These are phyloP conservation scores for Eucalyptus fibrosa DNA, from an alignment of 345 rosid species.

Conservation along the genomic window DNA sequence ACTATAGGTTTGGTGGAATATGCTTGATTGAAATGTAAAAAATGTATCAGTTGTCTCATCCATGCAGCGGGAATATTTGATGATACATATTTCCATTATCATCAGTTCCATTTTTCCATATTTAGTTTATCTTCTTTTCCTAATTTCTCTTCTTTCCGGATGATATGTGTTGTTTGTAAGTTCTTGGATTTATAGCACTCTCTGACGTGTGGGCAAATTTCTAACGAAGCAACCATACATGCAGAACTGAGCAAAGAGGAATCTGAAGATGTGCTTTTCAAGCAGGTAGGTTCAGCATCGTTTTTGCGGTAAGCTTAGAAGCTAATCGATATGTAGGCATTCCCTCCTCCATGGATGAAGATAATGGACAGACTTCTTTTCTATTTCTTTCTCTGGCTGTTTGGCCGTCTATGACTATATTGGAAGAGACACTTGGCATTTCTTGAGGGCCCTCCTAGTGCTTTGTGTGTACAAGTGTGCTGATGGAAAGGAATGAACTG, in stretches of 20 bases:
- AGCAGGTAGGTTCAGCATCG: slow-evolving; percentile 42
- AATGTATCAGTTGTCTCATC: neutral
- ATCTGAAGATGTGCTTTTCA: slow-evolving; percentile 67
- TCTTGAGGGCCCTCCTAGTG: neutral
- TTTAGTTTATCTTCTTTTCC: neutral
- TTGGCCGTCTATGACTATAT: neutral
- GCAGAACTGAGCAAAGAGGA: slow-evolving; percentile 76
- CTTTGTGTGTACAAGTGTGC: neutral
- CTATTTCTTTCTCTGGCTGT: neutral
- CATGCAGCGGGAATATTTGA: neutral
- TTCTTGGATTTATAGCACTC: neutral
- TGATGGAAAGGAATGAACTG: neutral
- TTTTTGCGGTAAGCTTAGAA: neutral
- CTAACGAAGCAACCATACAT: neutral
- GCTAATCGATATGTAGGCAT: neutral
- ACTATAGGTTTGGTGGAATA: neutral
- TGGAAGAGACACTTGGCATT: neutral
- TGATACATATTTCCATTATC: neutral
- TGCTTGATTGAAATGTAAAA: neutral
- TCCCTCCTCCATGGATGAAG: neutral
- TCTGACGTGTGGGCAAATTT: neutral
- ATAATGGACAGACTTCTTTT: neutral
- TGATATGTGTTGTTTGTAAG: neutral
- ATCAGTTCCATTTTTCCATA: neutral
- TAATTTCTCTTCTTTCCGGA: neutral